These are phyloP conservation scores for Solanum commersonii DNA, from an alignment of 257 asterid species.

Conservation along the genomic window DNA sequence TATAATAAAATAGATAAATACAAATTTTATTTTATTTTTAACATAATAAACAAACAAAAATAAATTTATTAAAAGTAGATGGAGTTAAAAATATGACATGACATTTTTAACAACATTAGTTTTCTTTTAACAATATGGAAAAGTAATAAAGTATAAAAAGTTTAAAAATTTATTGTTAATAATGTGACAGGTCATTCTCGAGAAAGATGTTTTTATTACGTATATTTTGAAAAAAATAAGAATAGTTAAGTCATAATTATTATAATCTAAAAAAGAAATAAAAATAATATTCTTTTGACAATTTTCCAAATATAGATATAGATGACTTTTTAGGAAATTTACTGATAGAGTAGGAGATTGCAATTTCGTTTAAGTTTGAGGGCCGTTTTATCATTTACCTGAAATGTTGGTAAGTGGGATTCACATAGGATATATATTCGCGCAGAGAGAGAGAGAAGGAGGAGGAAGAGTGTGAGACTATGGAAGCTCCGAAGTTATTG, in stretches of 20 bases:
- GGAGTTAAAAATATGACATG: background rate
- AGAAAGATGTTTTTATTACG: no score
- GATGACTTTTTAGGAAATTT: background rate
- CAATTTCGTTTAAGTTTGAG: background rate
- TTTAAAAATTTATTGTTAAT: no score
- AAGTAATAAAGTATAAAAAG: no score
- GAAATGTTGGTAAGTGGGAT: background rate
- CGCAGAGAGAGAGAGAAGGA: background rate
- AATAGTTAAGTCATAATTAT: background rate
- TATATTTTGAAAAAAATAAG: no score
- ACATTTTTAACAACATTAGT: background rate
- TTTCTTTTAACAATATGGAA: background rate
- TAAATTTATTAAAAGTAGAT: background rate
- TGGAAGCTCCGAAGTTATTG: constrained; percentile 44
- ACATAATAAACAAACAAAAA: no score
- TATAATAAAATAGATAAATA: no score
- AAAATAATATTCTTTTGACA: no score
- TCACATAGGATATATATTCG: background rate
- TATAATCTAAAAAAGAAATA: background rate
- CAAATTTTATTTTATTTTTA: no score
- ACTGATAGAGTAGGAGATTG: background rate
- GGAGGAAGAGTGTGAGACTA: background rate
- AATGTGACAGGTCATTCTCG: background rate
- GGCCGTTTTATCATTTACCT: background rate
- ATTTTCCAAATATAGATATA: background rate